These are phyloP conservation scores for Rehmannia glutinosa DNA, from an alignment of 257 asterid genomes.

Conservation along the genomic window DNA sequence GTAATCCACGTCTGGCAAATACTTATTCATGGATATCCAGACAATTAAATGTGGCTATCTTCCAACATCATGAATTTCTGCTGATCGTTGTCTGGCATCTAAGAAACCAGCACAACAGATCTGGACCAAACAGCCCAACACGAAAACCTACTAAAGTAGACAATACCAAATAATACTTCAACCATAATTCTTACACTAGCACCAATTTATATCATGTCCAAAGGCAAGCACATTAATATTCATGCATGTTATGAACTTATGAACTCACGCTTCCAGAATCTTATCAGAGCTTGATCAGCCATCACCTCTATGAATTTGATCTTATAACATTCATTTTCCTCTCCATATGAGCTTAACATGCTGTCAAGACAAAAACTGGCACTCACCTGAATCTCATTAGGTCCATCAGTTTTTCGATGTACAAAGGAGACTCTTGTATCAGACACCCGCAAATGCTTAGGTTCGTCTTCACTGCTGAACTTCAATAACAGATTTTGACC, in stretches of 20 bases:
- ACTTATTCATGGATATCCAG: neutral
- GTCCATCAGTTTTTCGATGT: slow-evolving; percentile 48
- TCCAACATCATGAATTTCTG: neutral
- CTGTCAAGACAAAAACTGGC: slow-evolving; percentile 1
- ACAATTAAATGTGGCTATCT: neutral
- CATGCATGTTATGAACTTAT: neutral
- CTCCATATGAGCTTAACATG: neutral
- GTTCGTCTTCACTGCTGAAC: slow-evolving; percentile 80
- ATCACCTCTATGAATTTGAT: slow-evolving; percentile 4
- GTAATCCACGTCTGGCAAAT: neutral
- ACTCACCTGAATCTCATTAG: slow-evolving; percentile 76
- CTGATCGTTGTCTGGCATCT: neutral
- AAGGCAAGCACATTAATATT: neutral
- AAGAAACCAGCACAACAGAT: neutral
- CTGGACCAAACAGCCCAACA: neutral
- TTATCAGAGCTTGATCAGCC: slow-evolving; percentile 1
- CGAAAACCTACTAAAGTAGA: neutral
- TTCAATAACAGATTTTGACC: slow-evolving; percentile 71
- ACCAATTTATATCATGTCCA: neutral
- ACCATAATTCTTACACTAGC: slow-evolving; percentile 4
- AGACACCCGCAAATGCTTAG: slow-evolving; percentile 63
- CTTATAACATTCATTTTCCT: slow-evolving; percentile 4
- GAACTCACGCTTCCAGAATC: neutral
- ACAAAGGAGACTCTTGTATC: slow-evolving; percentile 83
- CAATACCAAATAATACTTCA: slow-evolving; percentile 1